Conservation (phyloP, 805 yeast genomes). For the Clavispora phyllophila region DNA sequence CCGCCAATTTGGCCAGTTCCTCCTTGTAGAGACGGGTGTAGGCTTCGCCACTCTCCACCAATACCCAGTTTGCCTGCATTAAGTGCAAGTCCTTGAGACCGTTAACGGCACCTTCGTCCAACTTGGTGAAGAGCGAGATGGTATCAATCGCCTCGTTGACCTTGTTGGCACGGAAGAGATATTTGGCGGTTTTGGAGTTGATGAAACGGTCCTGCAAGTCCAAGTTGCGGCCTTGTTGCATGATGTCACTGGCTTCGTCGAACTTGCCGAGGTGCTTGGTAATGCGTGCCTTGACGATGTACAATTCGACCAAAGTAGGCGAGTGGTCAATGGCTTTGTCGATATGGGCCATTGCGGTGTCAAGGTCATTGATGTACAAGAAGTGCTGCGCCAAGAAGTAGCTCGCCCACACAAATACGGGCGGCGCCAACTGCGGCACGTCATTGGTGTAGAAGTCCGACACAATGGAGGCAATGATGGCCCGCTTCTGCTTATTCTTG, state of each 20-base stretch:
- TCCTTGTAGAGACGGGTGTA: slow-evolving; percentile 54
- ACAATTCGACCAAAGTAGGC: slow-evolving; percentile 81
- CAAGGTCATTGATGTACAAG: slow-evolving; percentile 49
- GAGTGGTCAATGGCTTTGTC: slow-evolving; percentile 65
- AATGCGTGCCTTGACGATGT: slow-evolving; percentile 75
- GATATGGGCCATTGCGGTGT: slow-evolving; percentile 50
- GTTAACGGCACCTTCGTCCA: slow-evolving; percentile 69
- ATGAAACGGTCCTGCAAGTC: slow-evolving; percentile 90
- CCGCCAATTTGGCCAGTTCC: slow-evolving; percentile 16
- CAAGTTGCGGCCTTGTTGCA: slow-evolving; percentile 66
- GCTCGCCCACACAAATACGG: slow-evolving; percentile 59
- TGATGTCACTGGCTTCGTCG: slow-evolving; percentile 54
- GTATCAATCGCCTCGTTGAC: slow-evolving; percentile 69
- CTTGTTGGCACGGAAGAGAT: slow-evolving; percentile 69
- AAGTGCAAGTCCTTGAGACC: slow-evolving; percentile 82
- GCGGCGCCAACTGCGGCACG: slow-evolving; percentile 31
- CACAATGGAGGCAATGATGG: slow-evolving; percentile 52
- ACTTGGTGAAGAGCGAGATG: slow-evolving; percentile 74
- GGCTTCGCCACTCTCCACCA: slow-evolving; percentile 80
- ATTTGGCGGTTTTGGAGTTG: slow-evolving; percentile 83
- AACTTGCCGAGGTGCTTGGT: slow-evolving; percentile 65
- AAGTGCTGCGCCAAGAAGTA: slow-evolving; percentile 79
- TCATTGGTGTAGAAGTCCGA: slow-evolving; percentile 37
- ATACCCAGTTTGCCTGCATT: slow-evolving; percentile 90
- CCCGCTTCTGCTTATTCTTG: slow-evolving; percentile 33